phyloP scores from a whole-genome alignment of 163 green algal species.

The Scenedesmus sp. region DNA sequence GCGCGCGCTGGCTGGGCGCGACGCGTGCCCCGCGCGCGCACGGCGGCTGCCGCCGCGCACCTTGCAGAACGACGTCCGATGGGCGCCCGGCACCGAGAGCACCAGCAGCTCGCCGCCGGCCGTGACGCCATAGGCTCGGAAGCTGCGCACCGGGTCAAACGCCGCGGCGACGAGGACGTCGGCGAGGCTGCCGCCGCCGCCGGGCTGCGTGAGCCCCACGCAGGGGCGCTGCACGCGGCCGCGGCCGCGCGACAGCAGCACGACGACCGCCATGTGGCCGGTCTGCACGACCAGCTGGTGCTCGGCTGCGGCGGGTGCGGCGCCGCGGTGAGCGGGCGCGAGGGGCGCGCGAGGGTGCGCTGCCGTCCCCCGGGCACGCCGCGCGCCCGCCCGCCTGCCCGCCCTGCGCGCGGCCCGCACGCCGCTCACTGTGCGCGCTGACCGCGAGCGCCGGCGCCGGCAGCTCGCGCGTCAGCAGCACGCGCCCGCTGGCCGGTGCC shows the following conservation, averaged over 20 bases:
- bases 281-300: conserved; percentile 26
- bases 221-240: conserved; percentile 3
- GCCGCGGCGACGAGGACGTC: conserved; percentile 33
- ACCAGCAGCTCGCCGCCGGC: conserved; percentile 33
- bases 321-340: too few relatives aligned
- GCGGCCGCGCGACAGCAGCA: conserved; percentile 25
- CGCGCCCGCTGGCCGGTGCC: background rate
- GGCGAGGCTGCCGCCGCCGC: conserved; percentile 15
- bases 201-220: background rate
- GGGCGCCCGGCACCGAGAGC: conserved; percentile 12
- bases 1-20: too few relatives aligned
- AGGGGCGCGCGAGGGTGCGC: too few relatives aligned
- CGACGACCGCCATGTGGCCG: background rate
- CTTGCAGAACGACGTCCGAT: conserved; percentile 5
- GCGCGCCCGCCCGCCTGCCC: too few relatives aligned
- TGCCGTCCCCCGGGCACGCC: too few relatives aligned
- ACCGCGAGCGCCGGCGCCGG: background rate
- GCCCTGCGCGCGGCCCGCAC: too few relatives aligned
- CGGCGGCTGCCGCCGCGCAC: background rate
- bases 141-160: conserved; percentile 5
- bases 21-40: too few relatives aligned
- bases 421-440: conserved; percentile 14
- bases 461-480: conserved; percentile 10
- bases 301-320: conserved; percentile 2
- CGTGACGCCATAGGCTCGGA: conserved; percentile 32